Percentiles rank a stretch among this genome's conserved stretches.
Evolutionary conservation across 2,329 filamentous ascomycete species (phyloP).

Genomic region (Ceratocystis variospora): DNA sequence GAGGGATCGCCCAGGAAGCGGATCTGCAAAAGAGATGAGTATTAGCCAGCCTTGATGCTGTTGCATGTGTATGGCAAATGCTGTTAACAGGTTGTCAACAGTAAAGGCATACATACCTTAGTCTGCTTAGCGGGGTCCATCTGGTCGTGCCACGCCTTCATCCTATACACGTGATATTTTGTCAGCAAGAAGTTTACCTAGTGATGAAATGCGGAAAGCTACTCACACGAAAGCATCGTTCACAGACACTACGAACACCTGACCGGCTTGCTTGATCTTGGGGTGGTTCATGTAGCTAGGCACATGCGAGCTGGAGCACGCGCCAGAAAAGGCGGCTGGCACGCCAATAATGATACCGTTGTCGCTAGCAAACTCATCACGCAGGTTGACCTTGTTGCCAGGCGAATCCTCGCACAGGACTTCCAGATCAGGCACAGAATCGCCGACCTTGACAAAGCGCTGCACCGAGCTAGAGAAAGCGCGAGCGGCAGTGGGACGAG

Average conservation of each 20-base stretch:
- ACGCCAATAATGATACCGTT: slow-evolving; percentile 65
- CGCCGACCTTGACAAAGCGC: slow-evolving; percentile 59
- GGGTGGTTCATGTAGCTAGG: slow-evolving; percentile 75
- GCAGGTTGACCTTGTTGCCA: slow-evolving; percentile 79
- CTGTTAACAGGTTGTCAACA: background rate
- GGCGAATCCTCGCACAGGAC: slow-evolving; percentile 75
- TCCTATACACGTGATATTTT: slow-evolving; percentile 37
- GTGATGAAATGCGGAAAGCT: background rate
- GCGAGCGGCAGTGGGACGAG: slow-evolving; percentile 7
- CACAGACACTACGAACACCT: slow-evolving; percentile 80
- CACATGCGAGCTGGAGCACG: slow-evolving; percentile 53
- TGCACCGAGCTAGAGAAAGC: slow-evolving; percentile 49
- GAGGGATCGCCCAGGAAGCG: slow-evolving; percentile 78
- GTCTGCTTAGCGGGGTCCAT: slow-evolving; percentile 63
- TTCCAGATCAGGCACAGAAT: slow-evolving; percentile 62
- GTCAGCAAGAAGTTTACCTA: background rate
- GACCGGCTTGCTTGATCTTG: slow-evolving; percentile 62
- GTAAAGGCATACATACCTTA: slow-evolving; percentile 46
- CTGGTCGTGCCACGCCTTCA: slow-evolving; percentile 73
- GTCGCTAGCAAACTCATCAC: slow-evolving; percentile 51
- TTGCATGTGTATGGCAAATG: background rate
- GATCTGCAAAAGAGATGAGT: slow-evolving; percentile 40
- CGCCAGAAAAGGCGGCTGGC: slow-evolving; percentile 58
- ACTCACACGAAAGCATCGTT: slow-evolving; percentile 91
- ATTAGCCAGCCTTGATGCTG: background rate